Conservation (phyloP, 805 yeast genomes). For the Lipomyces chichibuensis region DNA sequence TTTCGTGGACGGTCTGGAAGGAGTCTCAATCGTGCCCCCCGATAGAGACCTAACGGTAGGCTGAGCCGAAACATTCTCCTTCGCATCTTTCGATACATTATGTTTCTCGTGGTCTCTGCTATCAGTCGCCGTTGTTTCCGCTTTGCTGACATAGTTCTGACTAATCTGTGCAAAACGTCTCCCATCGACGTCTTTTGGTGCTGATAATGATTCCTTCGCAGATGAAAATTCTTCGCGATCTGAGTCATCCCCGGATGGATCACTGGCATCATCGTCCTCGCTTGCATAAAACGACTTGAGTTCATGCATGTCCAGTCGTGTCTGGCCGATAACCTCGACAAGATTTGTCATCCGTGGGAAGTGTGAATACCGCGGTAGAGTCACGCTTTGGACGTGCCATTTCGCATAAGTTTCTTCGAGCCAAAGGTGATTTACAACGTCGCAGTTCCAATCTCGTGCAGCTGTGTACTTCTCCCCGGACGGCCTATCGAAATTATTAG, state of each 20-base stretch:
- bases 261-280: conserved; percentile 29
- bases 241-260: conserved; percentile 14
- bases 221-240: conserved; percentile 8
- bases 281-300: conserved; percentile 49
- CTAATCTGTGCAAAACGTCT: conserved; percentile 30
- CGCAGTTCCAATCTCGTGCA: conserved; percentile 69
- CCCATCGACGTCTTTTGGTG: neutral
- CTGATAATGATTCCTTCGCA: conserved; percentile 12
- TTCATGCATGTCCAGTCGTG: conserved; percentile 50
- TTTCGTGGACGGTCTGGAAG: neutral
- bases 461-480: conserved; percentile 76
- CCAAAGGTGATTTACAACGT: conserved; percentile 82
- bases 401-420: conserved; percentile 73
- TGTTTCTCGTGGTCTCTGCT: neutral
- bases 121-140: neutral
- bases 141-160: conserved; percentile 18
- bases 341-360: conserved; percentile 51
- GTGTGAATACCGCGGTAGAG: conserved; percentile 52
- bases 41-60: neutral
- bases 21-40: neutral
- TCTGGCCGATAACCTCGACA: conserved; percentile 57
- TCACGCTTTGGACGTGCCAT: conserved; percentile 59
- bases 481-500: conserved; percentile 44
- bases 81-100: conserved; percentile 6
- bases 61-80: conserved; percentile 7